Conservation (phyloP, 2,329 filamentous ascomycete genomes). For the Exophiala xenobiotica region DNA sequence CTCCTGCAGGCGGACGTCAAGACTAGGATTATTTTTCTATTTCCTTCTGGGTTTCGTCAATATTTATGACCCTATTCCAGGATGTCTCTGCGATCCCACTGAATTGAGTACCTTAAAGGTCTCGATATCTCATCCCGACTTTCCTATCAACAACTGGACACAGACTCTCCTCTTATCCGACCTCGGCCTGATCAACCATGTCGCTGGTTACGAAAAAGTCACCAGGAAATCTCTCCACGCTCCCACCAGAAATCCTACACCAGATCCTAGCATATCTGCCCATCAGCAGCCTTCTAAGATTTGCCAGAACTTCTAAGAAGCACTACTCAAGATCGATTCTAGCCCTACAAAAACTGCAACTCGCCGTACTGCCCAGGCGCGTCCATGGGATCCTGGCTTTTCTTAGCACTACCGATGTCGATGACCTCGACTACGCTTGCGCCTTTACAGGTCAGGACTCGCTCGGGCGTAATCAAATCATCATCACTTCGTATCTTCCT, state of each 20-base stretch:
- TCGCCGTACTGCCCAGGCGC: constrained; percentile 37
- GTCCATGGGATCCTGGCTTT: constrained; percentile 37
- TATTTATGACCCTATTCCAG: too few relatives aligned
- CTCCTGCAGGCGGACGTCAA: too few relatives aligned
- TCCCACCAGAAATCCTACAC: constrained; percentile 37
- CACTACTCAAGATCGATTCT: constrained; percentile 34
- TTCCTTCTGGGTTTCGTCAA: too few relatives aligned
- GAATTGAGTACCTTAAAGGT: too few relatives aligned
- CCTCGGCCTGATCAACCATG: neutral
- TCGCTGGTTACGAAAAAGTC: neutral
- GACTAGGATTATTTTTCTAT: too few relatives aligned
- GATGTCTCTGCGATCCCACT: too few relatives aligned
- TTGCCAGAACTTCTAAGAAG: constrained; percentile 34
- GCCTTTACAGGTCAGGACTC: constrained; percentile 1
- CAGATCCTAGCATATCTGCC: constrained; percentile 36
- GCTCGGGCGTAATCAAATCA: constrained; percentile 13
- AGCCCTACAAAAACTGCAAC: constrained; percentile 34
- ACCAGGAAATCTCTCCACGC: constrained; percentile 9
- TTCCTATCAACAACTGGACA: too few relatives aligned
- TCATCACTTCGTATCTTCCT: constrained; percentile 13
- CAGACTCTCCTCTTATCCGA: too few relatives aligned
- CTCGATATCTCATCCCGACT: too few relatives aligned
- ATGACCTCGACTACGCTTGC: constrained; percentile 15
- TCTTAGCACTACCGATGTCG: constrained; percentile 31
- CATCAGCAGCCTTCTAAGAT: constrained; percentile 34